A percentile compares a stretch with the other conserved stretches of the same genome.
Evolutionary conservation across 371 early-diverging fungal species (phyloP).

Genomic region (Coemansia sp.): DNA sequence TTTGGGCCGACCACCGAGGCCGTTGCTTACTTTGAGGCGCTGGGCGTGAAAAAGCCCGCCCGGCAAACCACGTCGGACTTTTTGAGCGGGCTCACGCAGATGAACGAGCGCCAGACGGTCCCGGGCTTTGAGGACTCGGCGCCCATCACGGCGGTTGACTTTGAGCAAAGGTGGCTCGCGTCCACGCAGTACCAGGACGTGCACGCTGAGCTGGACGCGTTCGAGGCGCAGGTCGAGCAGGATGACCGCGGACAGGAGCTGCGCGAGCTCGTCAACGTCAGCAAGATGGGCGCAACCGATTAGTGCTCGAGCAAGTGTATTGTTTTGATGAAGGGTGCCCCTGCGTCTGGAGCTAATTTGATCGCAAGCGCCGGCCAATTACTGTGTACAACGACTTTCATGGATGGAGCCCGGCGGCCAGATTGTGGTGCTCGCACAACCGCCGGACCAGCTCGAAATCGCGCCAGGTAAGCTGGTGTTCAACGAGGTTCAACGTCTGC

Average conservation of each 20-base stretch:
- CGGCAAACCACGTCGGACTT: slow-evolving; percentile 78
- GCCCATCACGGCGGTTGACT: slow-evolving; percentile 63
- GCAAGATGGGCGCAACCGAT: slow-evolving; percentile 57
- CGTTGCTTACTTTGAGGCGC: slow-evolving; percentile 65
- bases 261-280: slow-evolving; percentile 56
- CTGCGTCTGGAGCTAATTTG: too few relatives aligned
- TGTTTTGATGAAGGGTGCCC: too few relatives aligned
- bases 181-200: slow-evolving; percentile 66
- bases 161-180: slow-evolving; percentile 63
- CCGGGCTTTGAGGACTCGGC: slow-evolving; percentile 61
- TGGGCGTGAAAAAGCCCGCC: slow-evolving; percentile 68
- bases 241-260: slow-evolving; percentile 57
- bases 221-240: slow-evolving; percentile 41
- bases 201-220: slow-evolving; percentile 61
- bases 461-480: too few relatives aligned
- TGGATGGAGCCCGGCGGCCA: too few relatives aligned
- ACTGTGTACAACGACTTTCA: too few relatives aligned
- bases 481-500: too few relatives aligned
- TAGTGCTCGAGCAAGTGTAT: too few relatives aligned
- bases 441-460: too few relatives aligned
- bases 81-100: slow-evolving; percentile 64
- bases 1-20: slow-evolving; percentile 68
- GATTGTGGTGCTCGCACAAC: too few relatives aligned
- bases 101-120: slow-evolving; percentile 59
- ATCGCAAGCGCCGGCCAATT: too few relatives aligned